Percentiles rank a stretch among this genome's conserved stretches.
Conservation (phyloP, 768 basidiomycete genomes). For the Dendrothele bispora region DNA sequence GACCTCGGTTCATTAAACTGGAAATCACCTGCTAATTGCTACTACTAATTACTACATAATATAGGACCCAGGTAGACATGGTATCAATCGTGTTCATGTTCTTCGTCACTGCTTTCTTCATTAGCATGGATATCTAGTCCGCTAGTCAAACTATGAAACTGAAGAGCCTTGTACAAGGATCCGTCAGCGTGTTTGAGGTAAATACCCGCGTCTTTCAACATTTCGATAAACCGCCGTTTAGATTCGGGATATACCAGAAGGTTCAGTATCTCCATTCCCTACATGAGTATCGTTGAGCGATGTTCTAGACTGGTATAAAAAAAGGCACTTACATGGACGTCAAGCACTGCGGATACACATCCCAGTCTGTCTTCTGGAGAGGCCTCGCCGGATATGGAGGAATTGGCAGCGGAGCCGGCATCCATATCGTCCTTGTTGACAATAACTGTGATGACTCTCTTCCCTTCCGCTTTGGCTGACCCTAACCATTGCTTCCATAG, state of each 20-base stretch:
- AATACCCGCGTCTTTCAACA: conserved; percentile 50
- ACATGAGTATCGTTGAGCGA: no score
- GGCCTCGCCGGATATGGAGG: conserved; percentile 21
- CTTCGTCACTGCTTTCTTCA: no score
- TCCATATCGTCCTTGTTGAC: conserved; percentile 15
- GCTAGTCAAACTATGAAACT: conserved; percentile 5
- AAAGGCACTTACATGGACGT: conserved; percentile 9
- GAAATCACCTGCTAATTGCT: no score
- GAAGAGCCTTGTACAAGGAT: conserved; percentile 1
- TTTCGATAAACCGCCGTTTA: conserved; percentile 60
- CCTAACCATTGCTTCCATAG: conserved; percentile 75
- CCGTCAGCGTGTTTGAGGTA: conserved; percentile 15
- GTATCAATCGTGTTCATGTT: no score
- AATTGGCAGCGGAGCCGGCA: conserved; percentile 22
- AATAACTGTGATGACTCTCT: conserved; percentile 2
- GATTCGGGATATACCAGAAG: conserved; percentile 77
- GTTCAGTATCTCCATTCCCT: conserved; percentile 59
- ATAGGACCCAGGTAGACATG: no score
- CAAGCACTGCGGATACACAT: conserved; percentile 45
- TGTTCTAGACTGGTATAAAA: conserved; percentile 4
- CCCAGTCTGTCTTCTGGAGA: conserved; percentile 31
- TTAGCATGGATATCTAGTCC: no score
- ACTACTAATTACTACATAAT: no score
- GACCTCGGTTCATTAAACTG: no score
- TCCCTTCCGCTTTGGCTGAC: conserved; percentile 45